Evolutionary conservation across 2,329 filamentous ascomycete genomes (phyloP).

Genomic region (Grosmannia huntii): DNA sequence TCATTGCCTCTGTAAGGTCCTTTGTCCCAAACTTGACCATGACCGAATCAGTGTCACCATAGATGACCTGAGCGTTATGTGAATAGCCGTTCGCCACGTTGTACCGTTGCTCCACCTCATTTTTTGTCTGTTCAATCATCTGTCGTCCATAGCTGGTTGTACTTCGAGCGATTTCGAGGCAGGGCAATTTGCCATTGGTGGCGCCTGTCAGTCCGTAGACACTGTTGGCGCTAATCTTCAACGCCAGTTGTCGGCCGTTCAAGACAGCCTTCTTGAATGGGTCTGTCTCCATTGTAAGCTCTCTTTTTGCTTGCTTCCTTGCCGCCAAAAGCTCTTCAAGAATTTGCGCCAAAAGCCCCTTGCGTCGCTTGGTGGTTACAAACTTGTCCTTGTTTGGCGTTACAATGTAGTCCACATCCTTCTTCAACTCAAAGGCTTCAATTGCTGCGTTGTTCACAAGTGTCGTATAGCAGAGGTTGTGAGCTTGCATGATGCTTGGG

Average conservation of each 20-base stretch:
- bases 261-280: slow-evolving; percentile 96
- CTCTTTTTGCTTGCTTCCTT: slow-evolving; percentile 87
- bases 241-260: slow-evolving; percentile 88
- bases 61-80: slow-evolving; percentile 93
- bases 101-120: slow-evolving; percentile 85
- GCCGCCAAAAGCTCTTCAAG: slow-evolving; percentile 84
- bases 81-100: slow-evolving; percentile 88
- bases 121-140: slow-evolving; percentile 97
- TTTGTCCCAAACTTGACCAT: slow-evolving; percentile 98
- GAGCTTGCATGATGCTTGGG: slow-evolving; percentile 96
- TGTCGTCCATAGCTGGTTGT: slow-evolving; percentile 94
- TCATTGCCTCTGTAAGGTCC: slow-evolving; percentile 82
- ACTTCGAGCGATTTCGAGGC: slow-evolving; percentile 87
- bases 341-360: slow-evolving; percentile 89
- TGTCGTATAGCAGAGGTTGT: slow-evolving; percentile 97
- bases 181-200: slow-evolving; percentile 89
- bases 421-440: slow-evolving; percentile 62
- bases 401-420: slow-evolving; percentile 91
- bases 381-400: slow-evolving; percentile 94
- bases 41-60: slow-evolving; percentile 97
- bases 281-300: slow-evolving; percentile 78
- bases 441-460: slow-evolving; percentile 67
- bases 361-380: slow-evolving; percentile 74
- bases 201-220: slow-evolving; percentile 96
- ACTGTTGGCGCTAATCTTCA: slow-evolving; percentile 96